Base-by-base conservation (phyloP, 306 rosid species). In the Rosa rugosa region DNA sequence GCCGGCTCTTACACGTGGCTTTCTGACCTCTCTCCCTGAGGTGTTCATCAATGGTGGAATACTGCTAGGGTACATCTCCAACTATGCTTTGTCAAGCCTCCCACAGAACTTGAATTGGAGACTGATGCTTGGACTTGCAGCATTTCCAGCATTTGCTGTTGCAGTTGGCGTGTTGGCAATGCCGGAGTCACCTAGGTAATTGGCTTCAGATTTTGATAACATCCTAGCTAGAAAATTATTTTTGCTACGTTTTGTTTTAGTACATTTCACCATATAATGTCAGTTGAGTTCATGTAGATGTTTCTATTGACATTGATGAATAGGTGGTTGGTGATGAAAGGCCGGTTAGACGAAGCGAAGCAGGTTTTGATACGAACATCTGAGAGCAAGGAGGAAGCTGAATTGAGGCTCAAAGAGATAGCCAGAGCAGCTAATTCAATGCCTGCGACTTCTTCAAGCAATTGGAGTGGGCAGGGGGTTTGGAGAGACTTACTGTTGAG, bases 11-110 rank as follows among this genome's bases (percentile, higher is more conserved):
- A 73, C 79, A 1, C 92, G 97, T 6, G 98, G 98, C 9, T 85
- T 93, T 85, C 94, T 93, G 85, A 89, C 94, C 4, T 91, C 98
- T 17, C 92, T 93, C 49, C 98, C 97, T 0, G 98, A 93, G 81
- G 88, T 93, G 72, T 93, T 93, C 89, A 93, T 93, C 89, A 88
- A 88, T 40, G 44, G 84, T 6, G 98, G 98, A 5, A 93, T 93
- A 18, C 81, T 91, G 51, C 69, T 91, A 1, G 97, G 98, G 4
- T 93, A 89, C 68, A 63, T 93, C 44, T 67, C 90, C 31, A 93
- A 93, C 71, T 91, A 86, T 54, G 74, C 88, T 18, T 83, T 93
- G 3, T 25, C 94, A 0, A 62, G 73, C 38, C 85, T 93, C 31
- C 88, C 98, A 0, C 69, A 3, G 0, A 25, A 71, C 67, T 3